These are phyloP conservation scores for Aspergillus hiratsukae DNA, from an alignment of 2,329 filamentous ascomycete genomes.

Conservation along the genomic window DNA sequence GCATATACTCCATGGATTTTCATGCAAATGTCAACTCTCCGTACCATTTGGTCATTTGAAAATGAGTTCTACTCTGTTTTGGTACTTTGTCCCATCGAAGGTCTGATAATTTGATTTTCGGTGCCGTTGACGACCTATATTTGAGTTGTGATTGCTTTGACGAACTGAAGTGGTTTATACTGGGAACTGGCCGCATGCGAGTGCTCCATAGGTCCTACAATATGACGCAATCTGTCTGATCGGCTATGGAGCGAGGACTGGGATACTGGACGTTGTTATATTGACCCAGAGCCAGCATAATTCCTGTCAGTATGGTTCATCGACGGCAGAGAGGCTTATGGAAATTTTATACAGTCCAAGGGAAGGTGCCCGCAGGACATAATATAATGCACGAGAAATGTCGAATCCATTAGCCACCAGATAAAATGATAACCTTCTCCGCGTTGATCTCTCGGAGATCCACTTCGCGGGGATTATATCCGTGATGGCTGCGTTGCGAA, in stretches of 20 bases:
- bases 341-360: not conserved
- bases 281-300: not conserved
- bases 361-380: not conserved
- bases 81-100: too few relatives aligned
- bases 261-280: not conserved
- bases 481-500: not conserved
- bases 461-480: not conserved
- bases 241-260: not conserved
- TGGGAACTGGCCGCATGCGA: not conserved
- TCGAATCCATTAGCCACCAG: not conserved
- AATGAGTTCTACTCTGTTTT: not conserved
- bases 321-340: not conserved
- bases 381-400: not conserved
- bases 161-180: not conserved
- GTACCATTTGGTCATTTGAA: not conserved
- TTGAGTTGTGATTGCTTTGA: not conserved
- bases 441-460: not conserved
- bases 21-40: not conserved
- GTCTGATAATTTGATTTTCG: too few relatives aligned
- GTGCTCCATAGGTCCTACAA: not conserved
- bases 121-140: too few relatives aligned
- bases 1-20: not conserved
- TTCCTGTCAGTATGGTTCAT: not conserved
- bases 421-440: not conserved
- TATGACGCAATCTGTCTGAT: not conserved